Evolutionary conservation across 2,329 filamentous ascomycete genomes (phyloP).

Genomic region (Ophiostoma sp.): DNA sequence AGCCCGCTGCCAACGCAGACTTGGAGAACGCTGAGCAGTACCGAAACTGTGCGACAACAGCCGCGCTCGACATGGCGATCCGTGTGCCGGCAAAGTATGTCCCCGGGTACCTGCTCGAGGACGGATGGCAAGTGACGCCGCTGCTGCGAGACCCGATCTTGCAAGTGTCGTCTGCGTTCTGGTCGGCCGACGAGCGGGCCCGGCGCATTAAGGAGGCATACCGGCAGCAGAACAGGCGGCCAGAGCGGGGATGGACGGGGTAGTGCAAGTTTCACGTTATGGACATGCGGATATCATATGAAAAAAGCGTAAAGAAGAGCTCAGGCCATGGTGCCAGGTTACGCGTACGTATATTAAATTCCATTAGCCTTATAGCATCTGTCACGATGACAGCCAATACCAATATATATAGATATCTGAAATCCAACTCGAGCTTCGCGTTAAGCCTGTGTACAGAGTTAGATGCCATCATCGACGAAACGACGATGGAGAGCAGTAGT

Average conservation of each 20-base stretch:
- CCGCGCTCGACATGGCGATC: slow-evolving; percentile 7
- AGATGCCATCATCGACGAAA: too few species aligned
- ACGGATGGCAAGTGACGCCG: slow-evolving; percentile 54
- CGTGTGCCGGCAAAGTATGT: slow-evolving; percentile 22
- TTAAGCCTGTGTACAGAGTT: too few species aligned
- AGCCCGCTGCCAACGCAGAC: background rate
- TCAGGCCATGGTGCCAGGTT: too few species aligned
- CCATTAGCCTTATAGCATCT: too few species aligned
- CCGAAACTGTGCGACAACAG: background rate
- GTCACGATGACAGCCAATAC: too few species aligned
- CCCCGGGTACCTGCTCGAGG: slow-evolving; percentile 49
- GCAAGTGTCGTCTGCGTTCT: slow-evolving; percentile 16
- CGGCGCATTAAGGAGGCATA: slow-evolving; percentile 41
- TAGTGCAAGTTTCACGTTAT: background rate
- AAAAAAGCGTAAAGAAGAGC: too few species aligned
- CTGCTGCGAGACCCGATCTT: slow-evolving; percentile 42
- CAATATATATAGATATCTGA: too few species aligned
- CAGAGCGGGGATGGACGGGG: slow-evolving; percentile 13
- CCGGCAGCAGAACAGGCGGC: slow-evolving; percentile 20
- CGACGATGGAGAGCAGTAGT: too few species aligned
- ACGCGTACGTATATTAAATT: too few species aligned
- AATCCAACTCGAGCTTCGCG: too few species aligned
- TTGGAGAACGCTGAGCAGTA: background rate
- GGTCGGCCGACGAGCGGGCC: slow-evolving; percentile 19
- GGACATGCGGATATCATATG: background rate